Percentiles rank a stretch among this genome's conserved stretches.
These are phyloP conservation scores for Trichoderma gracile DNA, from an alignment of 2,329 filamentous ascomycete species.

Conservation along the genomic window DNA sequence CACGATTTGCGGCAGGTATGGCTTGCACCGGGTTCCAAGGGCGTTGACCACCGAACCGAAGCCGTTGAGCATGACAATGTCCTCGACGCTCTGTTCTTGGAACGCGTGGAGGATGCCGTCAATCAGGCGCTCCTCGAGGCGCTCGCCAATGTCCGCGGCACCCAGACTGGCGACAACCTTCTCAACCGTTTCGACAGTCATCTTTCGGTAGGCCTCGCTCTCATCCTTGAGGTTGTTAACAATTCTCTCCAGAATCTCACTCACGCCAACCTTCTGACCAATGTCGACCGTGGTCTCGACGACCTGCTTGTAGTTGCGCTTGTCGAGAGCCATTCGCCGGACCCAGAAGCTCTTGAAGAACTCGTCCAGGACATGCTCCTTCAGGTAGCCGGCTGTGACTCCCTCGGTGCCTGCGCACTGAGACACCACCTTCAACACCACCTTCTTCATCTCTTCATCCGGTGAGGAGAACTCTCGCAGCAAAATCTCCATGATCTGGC, in stretches of 20 bases:
- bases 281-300: conserved; percentile 98
- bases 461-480: conserved; percentile 94
- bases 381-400: conserved; percentile 91
- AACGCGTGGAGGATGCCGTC: conserved; percentile 95
- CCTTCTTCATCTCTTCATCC: conserved; percentile 99
- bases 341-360: conserved; percentile 99
- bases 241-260: conserved; percentile 90
- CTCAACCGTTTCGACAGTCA: conserved; percentile 97
- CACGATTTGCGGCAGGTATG: conserved; percentile 94
- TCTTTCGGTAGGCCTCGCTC: conserved; percentile 96
- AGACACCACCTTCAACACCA: conserved; percentile 94
- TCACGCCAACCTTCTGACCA: conserved; percentile 94
- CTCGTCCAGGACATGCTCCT: conserved; percentile 90
- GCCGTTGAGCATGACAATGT: conserved; percentile 93
- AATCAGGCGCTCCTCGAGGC: conserved; percentile 88
- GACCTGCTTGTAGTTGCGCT: conserved; percentile 95
- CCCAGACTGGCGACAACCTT: conserved; percentile 93
- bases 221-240: conserved; percentile 97
- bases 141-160: conserved; percentile 89
- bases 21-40: conserved; percentile 88
- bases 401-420: conserved; percentile 94
- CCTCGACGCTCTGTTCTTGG: conserved; percentile 96
- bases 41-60: conserved; percentile 98
- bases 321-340: conserved; percentile 91
- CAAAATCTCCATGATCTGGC: conserved; percentile 98